phyloP scores from a whole-genome alignment of 345 rosid genomes.

The Trapa incisa region DNA sequence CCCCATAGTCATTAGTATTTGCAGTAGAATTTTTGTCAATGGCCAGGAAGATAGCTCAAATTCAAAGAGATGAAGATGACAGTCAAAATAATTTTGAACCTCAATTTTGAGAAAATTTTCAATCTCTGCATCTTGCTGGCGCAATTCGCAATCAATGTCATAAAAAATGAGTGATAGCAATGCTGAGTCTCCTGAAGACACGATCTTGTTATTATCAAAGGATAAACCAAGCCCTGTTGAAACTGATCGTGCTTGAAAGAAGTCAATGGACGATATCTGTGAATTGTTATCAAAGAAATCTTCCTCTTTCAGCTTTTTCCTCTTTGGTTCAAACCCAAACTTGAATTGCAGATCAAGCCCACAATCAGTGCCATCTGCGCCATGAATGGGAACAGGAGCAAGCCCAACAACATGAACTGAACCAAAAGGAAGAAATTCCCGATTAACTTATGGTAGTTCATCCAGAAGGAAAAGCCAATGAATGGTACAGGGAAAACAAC shows the following conservation, averaged over 20 bases:
- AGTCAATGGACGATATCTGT: slow-evolving; percentile 61
- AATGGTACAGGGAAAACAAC: neutral
- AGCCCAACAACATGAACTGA: slow-evolving; percentile 72
- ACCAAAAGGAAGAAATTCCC: slow-evolving; percentile 4
- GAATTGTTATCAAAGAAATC: slow-evolving; percentile 63
- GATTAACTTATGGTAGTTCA: neutral
- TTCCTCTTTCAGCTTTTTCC: slow-evolving; percentile 50
- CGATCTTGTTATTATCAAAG: slow-evolving; percentile 42
- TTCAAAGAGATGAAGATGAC: neutral
- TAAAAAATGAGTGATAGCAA: slow-evolving; percentile 46
- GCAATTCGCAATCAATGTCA: slow-evolving; percentile 49
- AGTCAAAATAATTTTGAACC: slow-evolving; percentile 17
- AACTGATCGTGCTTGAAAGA: slow-evolving; percentile 50
- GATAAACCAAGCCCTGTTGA: slow-evolving; percentile 82
- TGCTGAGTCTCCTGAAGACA: slow-evolving; percentile 47
- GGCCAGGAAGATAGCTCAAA: neutral
- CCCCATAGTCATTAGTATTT: neutral
- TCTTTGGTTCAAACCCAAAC: slow-evolving; percentile 44
- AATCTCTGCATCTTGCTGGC: slow-evolving; percentile 51
- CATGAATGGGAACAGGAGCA: slow-evolving; percentile 52
- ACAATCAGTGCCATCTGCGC: slow-evolving; percentile 38
- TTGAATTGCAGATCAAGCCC: slow-evolving; percentile 50
- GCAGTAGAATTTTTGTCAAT: neutral
- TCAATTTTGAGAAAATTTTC: slow-evolving; percentile 69
- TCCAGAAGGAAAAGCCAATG: neutral